Conservation (phyloP, 2,329 filamentous ascomycete genomes). For the Magnaporthales sp. region DNA sequence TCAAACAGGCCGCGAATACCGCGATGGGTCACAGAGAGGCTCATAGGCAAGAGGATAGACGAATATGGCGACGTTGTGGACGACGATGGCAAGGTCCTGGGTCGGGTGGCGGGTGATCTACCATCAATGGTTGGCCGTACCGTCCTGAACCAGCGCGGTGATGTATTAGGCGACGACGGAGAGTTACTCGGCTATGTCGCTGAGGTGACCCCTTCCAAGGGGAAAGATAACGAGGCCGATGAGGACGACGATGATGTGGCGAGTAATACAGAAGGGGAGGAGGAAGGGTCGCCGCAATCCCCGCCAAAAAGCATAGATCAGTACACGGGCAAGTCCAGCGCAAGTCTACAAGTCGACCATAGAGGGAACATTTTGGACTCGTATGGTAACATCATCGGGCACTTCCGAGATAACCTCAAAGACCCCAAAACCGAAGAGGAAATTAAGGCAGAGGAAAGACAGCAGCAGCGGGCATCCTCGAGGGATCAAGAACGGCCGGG, state of each 20-base stretch:
- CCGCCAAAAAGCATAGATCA: constrained; percentile 22
- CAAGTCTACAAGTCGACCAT: constrained; percentile 30
- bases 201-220: constrained; percentile 26
- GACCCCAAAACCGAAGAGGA: constrained; percentile 24
- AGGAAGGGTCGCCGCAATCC: constrained; percentile 25
- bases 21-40: constrained; percentile 17
- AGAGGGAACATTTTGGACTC: constrained; percentile 36
- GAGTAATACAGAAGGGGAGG: constrained; percentile 9
- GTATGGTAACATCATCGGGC: constrained; percentile 35
- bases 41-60: constrained; percentile 40
- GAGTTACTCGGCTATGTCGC: constrained; percentile 35
- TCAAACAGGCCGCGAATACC: constrained; percentile 20
- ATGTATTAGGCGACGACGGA: constrained; percentile 34
- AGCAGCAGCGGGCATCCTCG: constrained; percentile 10
- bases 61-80: constrained; percentile 46
- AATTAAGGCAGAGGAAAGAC: constrained; percentile 7
- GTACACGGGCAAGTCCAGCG: constrained; percentile 22
- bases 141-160: constrained; percentile 33
- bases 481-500: not conserved
- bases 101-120: constrained; percentile 43
- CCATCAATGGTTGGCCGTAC: constrained; percentile 44
- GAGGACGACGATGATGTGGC: not conserved
- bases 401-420: constrained; percentile 36
- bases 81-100: constrained; percentile 39
- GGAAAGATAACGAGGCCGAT: not conserved